A percentile compares a stretch with the other conserved stretches of the same genome.
Evolutionary conservation across 2,329 filamentous ascomycete species (phyloP).

Genomic region (Corniculantispora saksenae): DNA sequence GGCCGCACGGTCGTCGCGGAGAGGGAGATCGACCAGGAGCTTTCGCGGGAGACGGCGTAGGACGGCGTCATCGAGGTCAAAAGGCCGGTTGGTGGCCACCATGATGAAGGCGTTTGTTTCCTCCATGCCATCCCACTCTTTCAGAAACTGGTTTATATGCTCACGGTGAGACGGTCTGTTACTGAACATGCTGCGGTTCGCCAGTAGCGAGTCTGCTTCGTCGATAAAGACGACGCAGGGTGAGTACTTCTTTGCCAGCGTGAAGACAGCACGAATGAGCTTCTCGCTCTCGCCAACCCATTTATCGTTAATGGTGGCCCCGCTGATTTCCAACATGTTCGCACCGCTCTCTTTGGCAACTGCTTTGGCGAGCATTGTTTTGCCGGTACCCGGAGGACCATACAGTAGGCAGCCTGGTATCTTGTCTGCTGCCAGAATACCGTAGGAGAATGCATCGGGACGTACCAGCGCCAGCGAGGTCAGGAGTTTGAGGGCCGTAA

Average conservation of each 20-base stretch:
- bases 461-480: constrained; percentile 84
- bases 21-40: constrained; percentile 72
- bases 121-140: constrained; percentile 91
- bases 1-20: constrained; percentile 63
- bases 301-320: constrained; percentile 92
- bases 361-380: constrained; percentile 69
- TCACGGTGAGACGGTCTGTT: constrained; percentile 76
- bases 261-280: constrained; percentile 90
- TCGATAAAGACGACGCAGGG: constrained; percentile 97
- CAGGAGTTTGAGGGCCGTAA: constrained; percentile 83
- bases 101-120: constrained; percentile 90
- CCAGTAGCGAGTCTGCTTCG: constrained; percentile 91
- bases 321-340: constrained; percentile 82
- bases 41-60: constrained; percentile 73
- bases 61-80: constrained; percentile 88
- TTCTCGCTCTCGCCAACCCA: constrained; percentile 96
- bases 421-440: constrained; percentile 85
- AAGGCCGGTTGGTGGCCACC: constrained; percentile 94
- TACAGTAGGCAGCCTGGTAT: constrained; percentile 89
- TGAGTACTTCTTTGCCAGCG: constrained; percentile 83
- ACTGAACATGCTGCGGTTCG: constrained; percentile 66
- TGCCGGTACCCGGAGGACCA: constrained; percentile 80
- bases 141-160: constrained; percentile 93
- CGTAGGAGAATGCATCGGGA: constrained; percentile 94
- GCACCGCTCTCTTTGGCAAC: constrained; percentile 69